A percentile compares a stretch with the other conserved stretches of the same genome.
phyloP scores from a whole-genome alignment of 345 rosid species.

The Brassica nigra region DNA sequence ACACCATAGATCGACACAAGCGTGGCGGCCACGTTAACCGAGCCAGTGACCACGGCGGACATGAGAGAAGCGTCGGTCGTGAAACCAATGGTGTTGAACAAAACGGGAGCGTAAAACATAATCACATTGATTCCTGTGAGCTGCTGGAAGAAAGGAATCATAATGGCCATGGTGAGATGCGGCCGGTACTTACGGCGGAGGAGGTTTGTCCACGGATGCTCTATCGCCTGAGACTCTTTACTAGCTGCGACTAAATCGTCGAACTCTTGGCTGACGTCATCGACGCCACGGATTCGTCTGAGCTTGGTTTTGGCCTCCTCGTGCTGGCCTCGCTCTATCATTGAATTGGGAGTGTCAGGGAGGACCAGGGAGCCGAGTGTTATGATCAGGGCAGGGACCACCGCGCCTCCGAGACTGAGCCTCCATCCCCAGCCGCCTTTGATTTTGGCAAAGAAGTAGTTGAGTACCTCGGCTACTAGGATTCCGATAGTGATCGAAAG shows the following conservation, averaged over 20 bases:
- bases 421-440: conserved; percentile 95
- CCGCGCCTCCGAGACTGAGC: conserved; percentile 87
- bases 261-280: conserved; percentile 77
- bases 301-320: conserved; percentile 64
- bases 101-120: conserved; percentile 87
- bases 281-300: conserved; percentile 63
- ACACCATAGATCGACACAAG: conserved; percentile 43
- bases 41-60: conserved; percentile 45
- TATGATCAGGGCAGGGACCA: conserved; percentile 92
- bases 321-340: conserved; percentile 82
- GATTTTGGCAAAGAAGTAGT: conserved; percentile 84
- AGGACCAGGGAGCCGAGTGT: conserved; percentile 74
- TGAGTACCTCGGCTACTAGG: conserved; percentile 73
- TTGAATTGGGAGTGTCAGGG: conserved; percentile 92
- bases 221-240: conserved; percentile 66
- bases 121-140: conserved; percentile 86
- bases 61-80: conserved; percentile 62
- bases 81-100: conserved; percentile 82
- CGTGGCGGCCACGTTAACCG: conserved; percentile 39
- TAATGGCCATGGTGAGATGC: conserved; percentile 68
- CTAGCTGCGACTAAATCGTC: conserved; percentile 76
- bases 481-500: conserved; percentile 89
- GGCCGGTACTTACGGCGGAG: conserved; percentile 82
- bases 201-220: conserved; percentile 81
- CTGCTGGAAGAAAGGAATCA: conserved; percentile 85